Evolutionary conservation across 371 early-diverging fungal genomes (phyloP), one percentile per base, ranked within the genome.

Genomic region (Mucor sp.): DNA sequence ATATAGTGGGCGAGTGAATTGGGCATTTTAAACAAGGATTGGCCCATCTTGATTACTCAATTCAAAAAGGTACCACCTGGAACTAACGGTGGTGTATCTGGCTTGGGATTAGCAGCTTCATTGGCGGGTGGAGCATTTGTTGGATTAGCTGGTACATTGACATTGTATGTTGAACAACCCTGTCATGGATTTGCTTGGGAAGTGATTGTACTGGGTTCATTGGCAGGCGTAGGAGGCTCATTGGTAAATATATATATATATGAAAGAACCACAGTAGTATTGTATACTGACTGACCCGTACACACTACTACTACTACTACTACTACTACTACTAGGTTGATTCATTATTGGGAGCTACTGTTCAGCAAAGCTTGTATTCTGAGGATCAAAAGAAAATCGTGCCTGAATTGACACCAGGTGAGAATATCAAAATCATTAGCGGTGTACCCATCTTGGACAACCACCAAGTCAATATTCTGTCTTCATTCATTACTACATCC

Each of bases 1-100:
- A n/a, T 6, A 14, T 27, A 89, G 85, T 94, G 93, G 94, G 91
- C 95, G 9, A 91, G 92, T 78, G 96, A 95, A 74, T 78, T 95
- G 21, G 96, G 96, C 1, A 87, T 94, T 21, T 77, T 96, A 28
- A 90, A 87, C 67, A 82, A 80, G 37, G 73, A 78, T 25, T 88
- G 86, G 86, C 97, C 97, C 5, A 74, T 84, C 11, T 79, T 95
- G 6, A 93, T 96, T 55, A 94, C 94, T 6, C 87, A 85, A 0
- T 71, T 89, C 23, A 64, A 76, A 41, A 67, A 75, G 41, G 94
- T 96, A 2, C 97, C 97, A 1, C 91, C 91, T 37, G 97, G 95
- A 5, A 96, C 95, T 7, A 96, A 95, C 75, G 97, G 95, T 17
- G 96, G 92, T 5, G 78, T 92, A 1, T 87, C 89, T 12, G 77